These are phyloP conservation scores for Solanum lycopersicoides DNA, from an alignment of 257 asterid species.

Conservation along the genomic window DNA sequence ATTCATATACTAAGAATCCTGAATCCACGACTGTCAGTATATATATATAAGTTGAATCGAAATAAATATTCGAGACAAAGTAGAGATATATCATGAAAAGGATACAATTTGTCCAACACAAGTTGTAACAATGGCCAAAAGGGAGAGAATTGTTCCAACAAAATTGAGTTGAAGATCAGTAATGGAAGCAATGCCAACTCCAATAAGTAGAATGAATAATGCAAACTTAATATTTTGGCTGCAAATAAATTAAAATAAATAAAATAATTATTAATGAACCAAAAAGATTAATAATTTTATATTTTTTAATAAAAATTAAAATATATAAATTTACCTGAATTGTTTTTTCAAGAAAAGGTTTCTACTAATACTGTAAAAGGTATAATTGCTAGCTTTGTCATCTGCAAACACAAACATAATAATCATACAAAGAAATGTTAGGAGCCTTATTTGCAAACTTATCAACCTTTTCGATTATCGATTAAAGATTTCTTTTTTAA, in stretches of 20 bases:
- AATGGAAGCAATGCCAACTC: constrained; percentile 85
- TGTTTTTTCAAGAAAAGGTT: constrained; percentile 74
- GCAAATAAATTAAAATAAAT: constrained; percentile 1
- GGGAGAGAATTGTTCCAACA: constrained; percentile 68
- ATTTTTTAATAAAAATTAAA: neutral
- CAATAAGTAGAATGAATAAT: constrained; percentile 47
- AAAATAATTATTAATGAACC: neutral
- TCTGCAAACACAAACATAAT: constrained; percentile 25
- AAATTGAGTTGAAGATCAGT: constrained; percentile 92
- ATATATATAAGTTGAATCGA: neutral
- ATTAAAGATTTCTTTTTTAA: neutral
- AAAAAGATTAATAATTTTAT: neutral
- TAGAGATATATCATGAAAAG: neutral
- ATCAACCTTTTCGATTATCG: neutral
- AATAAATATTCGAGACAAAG: neutral
- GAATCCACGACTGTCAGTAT: rapidly evolving
- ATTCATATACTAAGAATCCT: neutral
- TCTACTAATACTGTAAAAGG: constrained; percentile 84
- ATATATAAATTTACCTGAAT: constrained; percentile 38
- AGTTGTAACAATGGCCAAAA: constrained; percentile 80
- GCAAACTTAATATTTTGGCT: constrained; percentile 68
- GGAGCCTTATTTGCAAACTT: neutral
- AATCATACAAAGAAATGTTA: neutral
- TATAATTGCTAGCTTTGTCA: constrained; percentile 92
- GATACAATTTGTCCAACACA: constrained; percentile 89